A percentile compares a stretch with the other conserved stretches of the same genome.
phyloP scores from a whole-genome alignment of 2,329 filamentous ascomycete species.

The Neonectria magnoliae region DNA sequence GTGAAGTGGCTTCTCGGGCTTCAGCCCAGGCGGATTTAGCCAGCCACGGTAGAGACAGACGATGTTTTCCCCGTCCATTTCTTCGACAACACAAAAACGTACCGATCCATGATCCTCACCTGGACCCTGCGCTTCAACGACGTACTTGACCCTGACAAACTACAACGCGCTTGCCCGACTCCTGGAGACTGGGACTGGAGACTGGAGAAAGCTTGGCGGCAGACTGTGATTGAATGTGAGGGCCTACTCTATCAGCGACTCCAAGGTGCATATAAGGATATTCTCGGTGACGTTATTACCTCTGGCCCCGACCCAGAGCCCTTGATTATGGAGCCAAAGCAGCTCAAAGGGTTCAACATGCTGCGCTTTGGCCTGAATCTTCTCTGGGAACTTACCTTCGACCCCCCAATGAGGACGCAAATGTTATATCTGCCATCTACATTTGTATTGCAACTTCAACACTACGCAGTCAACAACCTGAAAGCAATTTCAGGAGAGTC shows the following conservation, averaged over 20 bases:
- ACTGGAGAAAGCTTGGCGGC: slow-evolving; percentile 57
- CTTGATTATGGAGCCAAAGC: neutral
- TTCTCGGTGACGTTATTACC: slow-evolving; percentile 30
- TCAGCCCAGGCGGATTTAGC: slow-evolving; percentile 1
- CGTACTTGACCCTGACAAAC: slow-evolving; percentile 50
- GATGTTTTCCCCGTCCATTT: slow-evolving; percentile 47
- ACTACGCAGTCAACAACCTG: slow-evolving; percentile 1
- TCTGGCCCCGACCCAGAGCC: slow-evolving; percentile 3
- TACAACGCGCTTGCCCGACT: slow-evolving; percentile 33
- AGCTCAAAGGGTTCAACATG: neutral
- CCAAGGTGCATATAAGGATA: slow-evolving; percentile 48
- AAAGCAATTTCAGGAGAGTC: neutral
- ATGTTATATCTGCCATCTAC: slow-evolving; percentile 6
- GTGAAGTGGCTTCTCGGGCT: slow-evolving; percentile 3
- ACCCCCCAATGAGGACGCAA: neutral
- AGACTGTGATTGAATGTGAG: slow-evolving; percentile 27
- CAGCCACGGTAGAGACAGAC: slow-evolving; percentile 19
- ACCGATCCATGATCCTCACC: slow-evolving; percentile 41
- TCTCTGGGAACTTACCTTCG: neutral
- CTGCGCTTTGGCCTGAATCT: slow-evolving; percentile 13
- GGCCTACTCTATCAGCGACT: slow-evolving; percentile 31
- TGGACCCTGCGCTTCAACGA: slow-evolving; percentile 31
- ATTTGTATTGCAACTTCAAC: slow-evolving; percentile 5
- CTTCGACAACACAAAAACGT: slow-evolving; percentile 43
- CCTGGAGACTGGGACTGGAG: slow-evolving; percentile 47